Evolutionary conservation across 106 monocot genomes (phyloP), one percentile per base, ranked within the genome.

Genomic region (Phalaenopsis aphrodite): DNA sequence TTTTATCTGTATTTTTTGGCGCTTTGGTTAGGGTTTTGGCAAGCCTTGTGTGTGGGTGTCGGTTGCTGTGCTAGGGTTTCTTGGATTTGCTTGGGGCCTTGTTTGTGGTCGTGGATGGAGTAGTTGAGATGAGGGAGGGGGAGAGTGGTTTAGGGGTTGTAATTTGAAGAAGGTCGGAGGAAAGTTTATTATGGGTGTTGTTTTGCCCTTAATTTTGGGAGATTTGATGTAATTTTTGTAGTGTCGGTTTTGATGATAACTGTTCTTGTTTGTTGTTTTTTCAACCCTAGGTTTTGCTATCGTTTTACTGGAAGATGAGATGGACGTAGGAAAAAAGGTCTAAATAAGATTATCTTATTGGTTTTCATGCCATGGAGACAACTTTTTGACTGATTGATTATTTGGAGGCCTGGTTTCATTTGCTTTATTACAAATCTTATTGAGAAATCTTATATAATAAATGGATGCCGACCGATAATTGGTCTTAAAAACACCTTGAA

Each of bases 31-130:
- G 68, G 24, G 37, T 12, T 68, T 61, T 10, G 61, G 21, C 4
- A 61, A n/a, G 21, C 6, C 19, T 61, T 61, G n/a, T 61, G 4
- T 61, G 18, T 61, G 4, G 18, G n/a, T 68, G 68, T 68, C 7
- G 69, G 69, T 69, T 11, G 69, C 39, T 8, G 69, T 69, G n/a
- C 69, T 69, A 69, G 69, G 69, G 69, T 69, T 69, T 69, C 38
- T 38, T 12, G 69, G 38, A 4, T 37, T 14, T 39, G 11, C 9
- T 69, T 39, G 23, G 15, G 69, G 38, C 23, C 24, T 65, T 65
- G 64, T 21, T 23, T 23, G 24, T 24, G 21, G n/a, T 65, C 15
- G 36, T 39, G 36, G 12, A 21, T 38, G 38, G 38, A 39, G 69
- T 69, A 15, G 14, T 69, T 38, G 69, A 30, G 30, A 30, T 6